Percentiles rank a stretch among this genome's conserved stretches.
phyloP scores from a whole-genome alignment of 768 basidiomycete genomes.

The Leccinum disarticulatum region DNA sequence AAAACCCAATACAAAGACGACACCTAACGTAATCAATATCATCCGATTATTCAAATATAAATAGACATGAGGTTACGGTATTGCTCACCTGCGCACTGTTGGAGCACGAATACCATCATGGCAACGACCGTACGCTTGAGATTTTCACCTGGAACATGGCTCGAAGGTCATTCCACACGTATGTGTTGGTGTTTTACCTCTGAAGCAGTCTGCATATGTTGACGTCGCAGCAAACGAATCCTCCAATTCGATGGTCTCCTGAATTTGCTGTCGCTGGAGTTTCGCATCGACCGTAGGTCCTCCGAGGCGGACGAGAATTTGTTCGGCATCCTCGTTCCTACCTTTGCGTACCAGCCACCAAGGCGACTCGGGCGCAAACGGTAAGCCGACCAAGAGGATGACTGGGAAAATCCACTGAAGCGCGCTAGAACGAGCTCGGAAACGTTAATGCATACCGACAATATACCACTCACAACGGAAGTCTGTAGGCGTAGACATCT shows the following conservation, averaged over 20 bases:
- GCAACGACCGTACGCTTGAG: conserved; percentile 27
- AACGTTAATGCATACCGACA: too few species aligned
- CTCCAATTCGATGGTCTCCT: too few species aligned
- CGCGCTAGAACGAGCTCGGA: too few species aligned
- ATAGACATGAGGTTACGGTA: neutral
- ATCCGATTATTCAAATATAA: neutral
- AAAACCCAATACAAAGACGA: conserved; percentile 29
- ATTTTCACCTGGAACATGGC: conserved; percentile 16
- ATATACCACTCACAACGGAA: too few species aligned
- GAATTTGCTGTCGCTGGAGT: too few species aligned
- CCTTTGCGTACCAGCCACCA: conserved; percentile 30
- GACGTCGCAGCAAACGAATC: conserved; percentile 2
- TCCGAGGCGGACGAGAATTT: too few species aligned
- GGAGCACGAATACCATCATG: conserved; percentile 34
- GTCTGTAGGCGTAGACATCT: too few species aligned
- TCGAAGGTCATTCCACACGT: neutral
- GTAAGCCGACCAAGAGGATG: conserved; percentile 17
- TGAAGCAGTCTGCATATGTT: conserved; percentile 34
- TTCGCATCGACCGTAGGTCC: too few species aligned
- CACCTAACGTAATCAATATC: conserved; percentile 17
- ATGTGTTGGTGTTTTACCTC: conserved; percentile 13
- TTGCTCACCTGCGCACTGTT: conserved; percentile 24
- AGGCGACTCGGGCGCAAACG: conserved; percentile 32
- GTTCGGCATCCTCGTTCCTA: too few species aligned
- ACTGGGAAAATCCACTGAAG: too few species aligned